These are phyloP conservation scores for Lasiodiplodia hormozganensis DNA, from an alignment of 2,329 filamentous ascomycete genomes.

Conservation along the genomic window DNA sequence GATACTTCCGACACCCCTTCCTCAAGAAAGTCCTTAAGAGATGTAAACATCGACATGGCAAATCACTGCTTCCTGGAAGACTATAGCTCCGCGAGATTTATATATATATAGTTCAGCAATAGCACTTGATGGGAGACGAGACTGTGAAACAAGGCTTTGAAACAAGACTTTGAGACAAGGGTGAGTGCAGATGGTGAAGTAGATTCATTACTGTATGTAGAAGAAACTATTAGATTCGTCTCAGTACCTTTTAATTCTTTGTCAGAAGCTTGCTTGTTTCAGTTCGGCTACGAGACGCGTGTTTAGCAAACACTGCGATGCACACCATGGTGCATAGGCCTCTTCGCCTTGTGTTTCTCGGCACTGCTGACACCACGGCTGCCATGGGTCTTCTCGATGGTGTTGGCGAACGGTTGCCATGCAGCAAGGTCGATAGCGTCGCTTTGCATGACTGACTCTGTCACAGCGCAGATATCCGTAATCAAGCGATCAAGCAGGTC, in stretches of 20 bases:
- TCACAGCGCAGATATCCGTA: constrained; percentile 65
- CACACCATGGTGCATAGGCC: constrained; percentile 51
- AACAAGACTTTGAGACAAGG: not conserved
- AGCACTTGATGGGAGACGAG: not conserved
- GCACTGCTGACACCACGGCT: constrained; percentile 40
- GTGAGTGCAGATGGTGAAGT: not conserved
- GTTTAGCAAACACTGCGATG: constrained; percentile 52
- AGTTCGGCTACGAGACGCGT: not conserved
- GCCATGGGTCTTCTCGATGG: constrained; percentile 47
- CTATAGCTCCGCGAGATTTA: not conserved
- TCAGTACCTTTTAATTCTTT: not conserved
- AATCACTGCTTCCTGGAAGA: not conserved
- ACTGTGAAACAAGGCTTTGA: not conserved
- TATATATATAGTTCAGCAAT: too few relatives aligned
- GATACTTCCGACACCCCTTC: not conserved
- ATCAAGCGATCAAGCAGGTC: constrained; percentile 70
- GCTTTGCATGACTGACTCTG: constrained; percentile 65
- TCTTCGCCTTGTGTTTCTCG: constrained; percentile 47
- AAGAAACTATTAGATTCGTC: not conserved
- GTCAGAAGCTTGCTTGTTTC: not conserved
- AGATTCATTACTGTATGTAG: not conserved
- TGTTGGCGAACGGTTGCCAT: constrained; percentile 45
- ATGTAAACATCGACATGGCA: not conserved
- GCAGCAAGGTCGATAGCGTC: constrained; percentile 59
- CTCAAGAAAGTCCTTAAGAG: not conserved